A percentile compares a stretch with the other conserved stretches of the same genome.
Evolutionary conservation across 2,329 filamentous ascomycete genomes (phyloP).

Genomic region (Apiospora malaysiana): DNA sequence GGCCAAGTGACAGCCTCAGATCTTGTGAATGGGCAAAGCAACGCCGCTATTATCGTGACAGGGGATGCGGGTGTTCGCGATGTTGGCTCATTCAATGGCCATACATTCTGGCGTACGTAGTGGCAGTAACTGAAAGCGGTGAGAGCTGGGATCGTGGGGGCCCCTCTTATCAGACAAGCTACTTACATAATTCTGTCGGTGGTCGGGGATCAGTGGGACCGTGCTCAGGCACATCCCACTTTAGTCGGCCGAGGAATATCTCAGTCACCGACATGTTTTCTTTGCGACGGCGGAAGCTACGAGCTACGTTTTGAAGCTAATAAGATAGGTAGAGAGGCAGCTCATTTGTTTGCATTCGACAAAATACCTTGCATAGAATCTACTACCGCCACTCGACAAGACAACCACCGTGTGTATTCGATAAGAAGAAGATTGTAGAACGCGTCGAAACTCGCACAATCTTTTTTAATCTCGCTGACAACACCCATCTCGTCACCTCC

Average conservation of each 20-base stretch:
- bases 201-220: not conserved
- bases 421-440: not conserved
- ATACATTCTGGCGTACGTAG: conserved; percentile 6
- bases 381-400: not conserved
- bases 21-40: conserved; percentile 11
- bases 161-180: not conserved
- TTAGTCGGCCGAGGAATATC: conserved; percentile 21
- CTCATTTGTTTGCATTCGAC: conserved; percentile 8
- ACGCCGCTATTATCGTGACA: not conserved
- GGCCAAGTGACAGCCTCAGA: conserved; percentile 17
- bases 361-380: not conserved
- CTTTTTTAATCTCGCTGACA: no score
- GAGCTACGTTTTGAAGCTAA: conserved; percentile 13
- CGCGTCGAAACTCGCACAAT: not conserved
- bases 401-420: not conserved
- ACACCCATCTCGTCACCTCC: not conserved
- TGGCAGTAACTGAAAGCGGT: conserved; percentile 23
- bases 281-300: conserved; percentile 14
- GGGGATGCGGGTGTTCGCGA: conserved; percentile 3
- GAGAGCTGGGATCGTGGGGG: conserved; percentile 17
- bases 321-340: not conserved
- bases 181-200: conserved; percentile 7
- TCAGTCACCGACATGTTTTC: conserved; percentile 21
- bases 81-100: conserved; percentile 14
- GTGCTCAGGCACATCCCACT: conserved; percentile 3